Percentiles rank a stretch among this genome's conserved stretches.
Conservation (phyloP, 176 grass and related monocot genomes). For the Rhynchospora tenuis region DNA sequence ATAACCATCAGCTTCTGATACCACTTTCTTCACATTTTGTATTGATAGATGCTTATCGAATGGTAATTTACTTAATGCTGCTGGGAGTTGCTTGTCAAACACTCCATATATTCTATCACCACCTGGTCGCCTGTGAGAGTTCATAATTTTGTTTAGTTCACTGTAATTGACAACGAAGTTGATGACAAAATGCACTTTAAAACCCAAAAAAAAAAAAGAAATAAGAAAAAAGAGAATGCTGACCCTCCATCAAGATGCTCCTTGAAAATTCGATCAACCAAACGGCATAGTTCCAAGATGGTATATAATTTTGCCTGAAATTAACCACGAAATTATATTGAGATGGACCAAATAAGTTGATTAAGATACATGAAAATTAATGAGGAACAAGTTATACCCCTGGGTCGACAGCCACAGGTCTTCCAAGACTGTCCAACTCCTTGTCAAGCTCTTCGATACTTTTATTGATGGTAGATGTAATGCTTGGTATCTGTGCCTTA, state of each 20-base stretch:
- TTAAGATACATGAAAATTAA: slow-evolving; percentile 9
- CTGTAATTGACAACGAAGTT: neutral
- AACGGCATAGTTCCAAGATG: slow-evolving; percentile 60
- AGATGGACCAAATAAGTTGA: neutral
- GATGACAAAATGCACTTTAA: neutral
- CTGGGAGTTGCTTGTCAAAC: slow-evolving; percentile 56
- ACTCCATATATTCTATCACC: slow-evolving; percentile 60
- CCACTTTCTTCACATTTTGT: slow-evolving; percentile 64
- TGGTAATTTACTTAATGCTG: slow-evolving; percentile 49
- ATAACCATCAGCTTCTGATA: slow-evolving; percentile 73
- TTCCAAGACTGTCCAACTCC: slow-evolving; percentile 56
- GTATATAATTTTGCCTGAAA: slow-evolving; percentile 64
- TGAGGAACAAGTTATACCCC: slow-evolving; percentile 38
- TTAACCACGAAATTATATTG: slow-evolving; percentile 14
- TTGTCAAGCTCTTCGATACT: slow-evolving; percentile 70
- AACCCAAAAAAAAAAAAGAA: neutral
- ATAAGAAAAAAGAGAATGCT: neutral
- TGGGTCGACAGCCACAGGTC: slow-evolving; percentile 52
- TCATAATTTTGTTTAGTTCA: slow-evolving; percentile 1
- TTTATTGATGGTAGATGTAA: slow-evolving; percentile 56
- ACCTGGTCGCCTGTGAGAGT: slow-evolving; percentile 45
- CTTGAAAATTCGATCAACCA: slow-evolving; percentile 67
- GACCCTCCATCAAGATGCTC: slow-evolving; percentile 80
- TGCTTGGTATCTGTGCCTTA: slow-evolving; percentile 60
- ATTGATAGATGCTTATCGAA: slow-evolving; percentile 51